Evolutionary conservation across 1,139 yeast genomes (phyloP), one percentile per base, ranked within the genome.

Genomic region (Saccharomyces hybrid): DNA sequence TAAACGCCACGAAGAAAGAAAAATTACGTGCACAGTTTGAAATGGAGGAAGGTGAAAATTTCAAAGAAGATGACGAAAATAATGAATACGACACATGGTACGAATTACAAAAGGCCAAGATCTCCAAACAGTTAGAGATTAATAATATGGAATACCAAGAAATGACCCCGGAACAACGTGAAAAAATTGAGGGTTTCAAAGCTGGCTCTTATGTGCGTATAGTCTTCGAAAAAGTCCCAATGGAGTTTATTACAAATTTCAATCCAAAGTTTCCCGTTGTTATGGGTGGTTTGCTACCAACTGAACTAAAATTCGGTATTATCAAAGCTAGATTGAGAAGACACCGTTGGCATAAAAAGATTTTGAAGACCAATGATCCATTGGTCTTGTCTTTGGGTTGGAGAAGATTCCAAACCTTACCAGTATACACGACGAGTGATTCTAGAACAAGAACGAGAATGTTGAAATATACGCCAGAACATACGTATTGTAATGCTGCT

Each of bases 311-410:
- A 68, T 93, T 91, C 68, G 99, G 99, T 12, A 86, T 88, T 64
- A 79, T 90, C 76, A 93, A 88, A 69, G 96, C 89, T 53, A 84
- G 98, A 74, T 83, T 95, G 61, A 89, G 97, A 81, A 84, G 97
- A 71, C 99, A 95, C 70, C 84, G 99, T 76, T 95, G 99, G 99
- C 98, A 93, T 73, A 93, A 91, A 70, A 90, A 90, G 77, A 89
- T 95, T 55, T 78, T 95, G 64, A 95, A 95, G 72, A 83, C 98
- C 8, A 95, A 89, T 68, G 99, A 95, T 74, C 99, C 99, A 1
- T 78, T 95, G 61, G 89, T 95, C 59, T 72, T 95, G 52, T 91
- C 98, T 0, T 75, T 95, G 51, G 99, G 99, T 38, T 95, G 99
- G 99, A 83, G 99, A 75, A 80, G 99, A 72, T 95, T 95, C 76